phyloP scores from a whole-genome alignment of 305 asterid genomes.

The Plantago rigida region DNA sequence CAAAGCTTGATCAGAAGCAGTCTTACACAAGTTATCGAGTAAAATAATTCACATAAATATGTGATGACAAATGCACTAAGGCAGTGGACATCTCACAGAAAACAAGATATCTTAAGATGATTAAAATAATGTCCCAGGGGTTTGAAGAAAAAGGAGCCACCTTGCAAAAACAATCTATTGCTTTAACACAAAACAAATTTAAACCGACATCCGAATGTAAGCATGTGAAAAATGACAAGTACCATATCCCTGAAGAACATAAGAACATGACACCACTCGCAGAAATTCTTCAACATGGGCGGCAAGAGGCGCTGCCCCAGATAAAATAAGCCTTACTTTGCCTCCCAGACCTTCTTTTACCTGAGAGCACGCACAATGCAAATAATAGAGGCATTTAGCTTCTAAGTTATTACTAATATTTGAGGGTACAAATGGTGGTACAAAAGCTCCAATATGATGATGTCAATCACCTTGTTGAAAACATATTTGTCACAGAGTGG shows the following conservation, averaged over 20 bases:
- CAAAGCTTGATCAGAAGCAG: slow-evolving; percentile 12
- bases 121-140: not conserved
- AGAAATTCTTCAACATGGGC: slow-evolving; percentile 78
- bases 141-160: not conserved
- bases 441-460: slow-evolving; percentile 19
- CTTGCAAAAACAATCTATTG: not conserved
- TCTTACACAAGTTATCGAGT: not conserved
- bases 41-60: not conserved
- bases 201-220: not conserved
- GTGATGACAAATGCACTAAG: not conserved
- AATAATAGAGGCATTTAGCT: slow-evolving; percentile 21
- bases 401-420: slow-evolving; percentile 3
- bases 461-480: slow-evolving; percentile 57
- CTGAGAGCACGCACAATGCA: slow-evolving; percentile 31
- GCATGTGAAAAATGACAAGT: slow-evolving; percentile 23
- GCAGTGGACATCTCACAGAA: not conserved
- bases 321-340: slow-evolving; percentile 62
- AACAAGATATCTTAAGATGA: not conserved
- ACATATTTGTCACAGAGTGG: slow-evolving; percentile 62
- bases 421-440: not conserved
- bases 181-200: not conserved
- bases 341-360: slow-evolving; percentile 90
- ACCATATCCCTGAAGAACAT: slow-evolving; percentile 94
- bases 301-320: slow-evolving; percentile 96
- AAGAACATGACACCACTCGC: slow-evolving; percentile 63